Evolutionary conservation across 2,329 filamentous ascomycete genomes (phyloP).

Genomic region (Claviceps digitariae): DNA sequence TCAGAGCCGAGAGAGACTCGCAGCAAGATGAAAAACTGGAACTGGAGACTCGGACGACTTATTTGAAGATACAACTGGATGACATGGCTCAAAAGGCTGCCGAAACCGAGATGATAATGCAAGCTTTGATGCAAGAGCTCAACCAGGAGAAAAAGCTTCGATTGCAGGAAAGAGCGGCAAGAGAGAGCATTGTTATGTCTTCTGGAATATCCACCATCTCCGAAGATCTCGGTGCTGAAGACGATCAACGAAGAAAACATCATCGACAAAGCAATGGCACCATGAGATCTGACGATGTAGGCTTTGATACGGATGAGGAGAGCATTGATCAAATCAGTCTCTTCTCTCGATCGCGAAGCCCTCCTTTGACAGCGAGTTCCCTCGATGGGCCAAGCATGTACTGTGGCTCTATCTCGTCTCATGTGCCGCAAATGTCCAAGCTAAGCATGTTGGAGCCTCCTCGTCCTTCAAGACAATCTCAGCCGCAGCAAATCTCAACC

Average conservation of each 20-base stretch:
- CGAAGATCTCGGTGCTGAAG: conserved; percentile 41
- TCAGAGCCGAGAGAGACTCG: conserved; percentile 39
- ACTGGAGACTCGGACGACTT: conserved; percentile 34
- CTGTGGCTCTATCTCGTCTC: background rate
- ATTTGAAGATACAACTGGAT: conserved; percentile 47
- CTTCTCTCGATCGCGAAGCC: conserved; percentile 47
- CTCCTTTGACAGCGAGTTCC: conserved; percentile 29
- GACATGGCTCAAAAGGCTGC: conserved; percentile 40
- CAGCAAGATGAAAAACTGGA: conserved; percentile 43
- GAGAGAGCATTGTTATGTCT: conserved; percentile 14
- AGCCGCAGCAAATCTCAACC: conserved; percentile 18
- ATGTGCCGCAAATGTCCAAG: conserved; percentile 11
- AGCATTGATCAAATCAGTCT: conserved; percentile 39
- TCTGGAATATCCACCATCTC: conserved; percentile 31
- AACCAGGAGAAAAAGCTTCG: conserved; percentile 35
- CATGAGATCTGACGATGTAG: conserved; percentile 25
- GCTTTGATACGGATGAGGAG: conserved; percentile 40
- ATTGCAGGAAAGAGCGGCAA: conserved; percentile 22
- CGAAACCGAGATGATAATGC: conserved; percentile 39
- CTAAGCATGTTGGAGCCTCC: conserved; percentile 13
- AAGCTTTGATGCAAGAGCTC: conserved; percentile 35
- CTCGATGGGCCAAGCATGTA: background rate
- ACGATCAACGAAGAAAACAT: conserved; percentile 29
- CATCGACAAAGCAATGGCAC: conserved; percentile 32
- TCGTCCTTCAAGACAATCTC: conserved; percentile 22